A percentile compares a stretch with the other conserved stretches of the same genome.
Evolutionary conservation across 75 land plant species (phyloP).

Genomic region (Cryptomeria japonica): DNA sequence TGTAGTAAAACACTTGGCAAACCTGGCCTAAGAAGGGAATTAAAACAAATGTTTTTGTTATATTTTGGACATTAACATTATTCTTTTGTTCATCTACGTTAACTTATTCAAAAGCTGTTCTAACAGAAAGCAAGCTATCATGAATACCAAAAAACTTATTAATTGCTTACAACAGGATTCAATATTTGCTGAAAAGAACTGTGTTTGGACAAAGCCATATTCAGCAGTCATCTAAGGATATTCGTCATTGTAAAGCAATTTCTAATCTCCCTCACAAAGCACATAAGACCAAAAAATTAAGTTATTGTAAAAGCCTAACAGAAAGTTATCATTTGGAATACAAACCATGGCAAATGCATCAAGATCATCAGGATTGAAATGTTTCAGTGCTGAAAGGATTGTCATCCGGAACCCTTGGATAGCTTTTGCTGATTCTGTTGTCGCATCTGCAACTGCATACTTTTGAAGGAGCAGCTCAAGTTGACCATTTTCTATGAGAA

Average conservation of each 20-base stretch:
- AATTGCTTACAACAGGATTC: background rate
- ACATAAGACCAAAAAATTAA: background rate
- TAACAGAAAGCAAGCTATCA: background rate
- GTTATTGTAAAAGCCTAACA: background rate
- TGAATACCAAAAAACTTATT: background rate
- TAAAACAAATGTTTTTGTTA: background rate
- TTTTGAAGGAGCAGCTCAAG: slow-evolving; percentile 93
- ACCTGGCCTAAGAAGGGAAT: background rate
- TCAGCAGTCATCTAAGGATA: background rate
- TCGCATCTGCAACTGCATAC: slow-evolving; percentile 78
- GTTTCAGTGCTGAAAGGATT: slow-evolving; percentile 88
- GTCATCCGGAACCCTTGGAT: slow-evolving; percentile 95
- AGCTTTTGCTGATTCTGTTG: slow-evolving; percentile 69
- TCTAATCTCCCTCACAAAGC: background rate
- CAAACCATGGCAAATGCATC: slow-evolving; percentile 91
- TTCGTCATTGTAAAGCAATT: background rate
- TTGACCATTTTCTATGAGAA: slow-evolving; percentile 94
- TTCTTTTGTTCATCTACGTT: background rate
- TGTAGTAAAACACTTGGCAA: background rate
- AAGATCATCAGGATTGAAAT: slow-evolving; percentile 81
- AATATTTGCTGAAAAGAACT: background rate
- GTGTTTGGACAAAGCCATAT: background rate
- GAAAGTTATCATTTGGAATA: background rate
- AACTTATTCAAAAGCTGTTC: background rate
- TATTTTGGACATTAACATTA: background rate